These are phyloP conservation scores for Mycena leptocephala DNA, from an alignment of 768 basidiomycete species.

Conservation along the genomic window DNA sequence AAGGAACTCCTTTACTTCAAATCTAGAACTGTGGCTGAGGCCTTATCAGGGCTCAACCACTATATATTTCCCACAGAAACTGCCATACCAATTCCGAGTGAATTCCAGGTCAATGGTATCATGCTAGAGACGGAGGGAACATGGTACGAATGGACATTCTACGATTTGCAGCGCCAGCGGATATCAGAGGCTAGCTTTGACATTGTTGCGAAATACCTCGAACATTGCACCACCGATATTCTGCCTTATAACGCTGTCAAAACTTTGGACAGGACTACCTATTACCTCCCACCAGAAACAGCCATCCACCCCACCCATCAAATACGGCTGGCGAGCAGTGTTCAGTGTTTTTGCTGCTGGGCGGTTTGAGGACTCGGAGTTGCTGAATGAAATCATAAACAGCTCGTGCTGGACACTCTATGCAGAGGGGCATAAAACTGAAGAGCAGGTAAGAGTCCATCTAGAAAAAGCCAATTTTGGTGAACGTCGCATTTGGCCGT, in stretches of 20 bases:
- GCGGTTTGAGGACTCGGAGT: not conserved
- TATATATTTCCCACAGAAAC: not conserved
- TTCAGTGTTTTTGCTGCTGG: not conserved
- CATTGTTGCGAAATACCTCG: not conserved
- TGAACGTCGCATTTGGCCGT: no score
- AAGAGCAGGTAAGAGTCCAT: not conserved
- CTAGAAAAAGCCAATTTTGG: no score
- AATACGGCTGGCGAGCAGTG: not conserved
- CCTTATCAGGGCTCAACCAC: not conserved
- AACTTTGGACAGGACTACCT: not conserved
- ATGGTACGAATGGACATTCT: no score
- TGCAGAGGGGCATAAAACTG: not conserved
- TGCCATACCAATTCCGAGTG: not conserved
- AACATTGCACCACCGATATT: not conserved
- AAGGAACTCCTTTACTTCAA: no score
- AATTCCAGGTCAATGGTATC: no score
- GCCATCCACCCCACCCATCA: not conserved
- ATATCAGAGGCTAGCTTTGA: not conserved
- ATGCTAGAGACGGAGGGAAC: not conserved
- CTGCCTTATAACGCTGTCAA: not conserved
- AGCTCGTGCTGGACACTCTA: not conserved
- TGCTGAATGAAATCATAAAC: not conserved
- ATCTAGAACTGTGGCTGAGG: not conserved
- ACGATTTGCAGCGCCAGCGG: not conserved
- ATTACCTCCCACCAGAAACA: not conserved